Evolutionary conservation across 2,329 filamentous ascomycete species (phyloP), one percentile per base, ranked within the genome.

Genomic region (Colletotrichum sp.): DNA sequence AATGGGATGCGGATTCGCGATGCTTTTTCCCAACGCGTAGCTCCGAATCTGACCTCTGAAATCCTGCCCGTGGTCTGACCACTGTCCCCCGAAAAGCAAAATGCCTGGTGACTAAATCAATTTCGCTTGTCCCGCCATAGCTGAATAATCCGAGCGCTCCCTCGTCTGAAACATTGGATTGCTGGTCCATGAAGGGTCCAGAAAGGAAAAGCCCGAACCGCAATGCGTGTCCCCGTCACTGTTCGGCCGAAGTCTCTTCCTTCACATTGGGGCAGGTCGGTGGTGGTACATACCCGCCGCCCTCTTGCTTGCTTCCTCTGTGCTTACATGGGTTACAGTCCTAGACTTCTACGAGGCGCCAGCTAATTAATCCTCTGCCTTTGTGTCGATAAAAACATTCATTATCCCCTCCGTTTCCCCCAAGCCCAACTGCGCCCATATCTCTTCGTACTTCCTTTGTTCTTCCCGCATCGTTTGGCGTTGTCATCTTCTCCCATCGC

Each of bases 141-240:
- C 69, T 72, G 39, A 64, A 60, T 34, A 73, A 76, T 65, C 73
- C 55, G 69, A 76, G 73, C 73, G 69, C n/a, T 60, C 49, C 52
- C 69, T 64, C 69, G 64, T 76, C 69, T 76, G 73, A 76, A 76
- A 73, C 73, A 69, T 76, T 73, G 63, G 63, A 69, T 72, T 76
- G 44, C 63, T 21, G 26, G 30, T 59, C 26, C 67, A 49, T 18
- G 26, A 32, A 57, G 34, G 64, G 49, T 30, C 60, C 30, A 64
- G 30, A 64, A 36, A 64, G 62, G 24, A 64, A 44, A 64, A 39
- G 57, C 30, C 59, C 59, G 59, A 62, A 62, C 30, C 28, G 59
- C 59, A 62, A 21, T 21, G 44, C 44, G 44, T 21, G 44, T 52
- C 44, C 18, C 44, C 68, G 30, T 67, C 55, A 32, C 6, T 52